Evolutionary conservation across 139 green algal genomes (phyloP).

Genomic region (Coccomyxa sp.): DNA sequence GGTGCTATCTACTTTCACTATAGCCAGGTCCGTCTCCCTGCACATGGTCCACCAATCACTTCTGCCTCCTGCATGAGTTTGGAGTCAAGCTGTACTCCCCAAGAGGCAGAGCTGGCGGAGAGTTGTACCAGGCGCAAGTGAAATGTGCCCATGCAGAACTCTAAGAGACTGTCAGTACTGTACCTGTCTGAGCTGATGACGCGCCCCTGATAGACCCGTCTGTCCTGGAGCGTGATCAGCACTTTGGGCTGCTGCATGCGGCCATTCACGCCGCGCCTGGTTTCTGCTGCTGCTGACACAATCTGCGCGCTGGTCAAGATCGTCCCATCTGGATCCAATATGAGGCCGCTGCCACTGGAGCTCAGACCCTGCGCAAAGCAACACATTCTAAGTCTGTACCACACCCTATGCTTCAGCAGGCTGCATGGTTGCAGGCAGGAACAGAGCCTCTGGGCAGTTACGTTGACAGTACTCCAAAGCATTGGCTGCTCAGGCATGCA

Average conservation of each 20-base stretch:
- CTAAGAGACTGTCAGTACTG: too few relatives aligned
- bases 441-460: too few relatives aligned
- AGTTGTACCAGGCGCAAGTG: not conserved
- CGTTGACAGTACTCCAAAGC: too few relatives aligned
- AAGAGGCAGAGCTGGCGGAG: too few relatives aligned
- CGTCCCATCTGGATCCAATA: slow-evolving; percentile 50
- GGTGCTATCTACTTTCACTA: slow-evolving; percentile 48
- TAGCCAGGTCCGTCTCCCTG: slow-evolving; percentile 60
- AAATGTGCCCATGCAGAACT: not conserved
- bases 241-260: slow-evolving; percentile 10
- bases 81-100: too few relatives aligned
- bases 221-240: slow-evolving; percentile 70
- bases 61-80: too few relatives aligned
- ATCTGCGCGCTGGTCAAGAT: slow-evolving; percentile 86
- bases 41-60: too few relatives aligned
- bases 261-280: slow-evolving; percentile 4
- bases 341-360: slow-evolving; percentile 55
- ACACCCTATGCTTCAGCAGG: not conserved
- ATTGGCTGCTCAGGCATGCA: too few relatives aligned
- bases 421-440: too few relatives aligned
- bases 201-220: slow-evolving; percentile 62
- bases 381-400: not conserved
- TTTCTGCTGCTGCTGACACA: slow-evolving; percentile 41
- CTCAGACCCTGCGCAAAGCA: not conserved
- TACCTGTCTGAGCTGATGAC: slow-evolving; percentile 55